Evolutionary conservation across 176 grass and related monocot genomes (phyloP).

Genomic region (maize (Zea mays)): DNA sequence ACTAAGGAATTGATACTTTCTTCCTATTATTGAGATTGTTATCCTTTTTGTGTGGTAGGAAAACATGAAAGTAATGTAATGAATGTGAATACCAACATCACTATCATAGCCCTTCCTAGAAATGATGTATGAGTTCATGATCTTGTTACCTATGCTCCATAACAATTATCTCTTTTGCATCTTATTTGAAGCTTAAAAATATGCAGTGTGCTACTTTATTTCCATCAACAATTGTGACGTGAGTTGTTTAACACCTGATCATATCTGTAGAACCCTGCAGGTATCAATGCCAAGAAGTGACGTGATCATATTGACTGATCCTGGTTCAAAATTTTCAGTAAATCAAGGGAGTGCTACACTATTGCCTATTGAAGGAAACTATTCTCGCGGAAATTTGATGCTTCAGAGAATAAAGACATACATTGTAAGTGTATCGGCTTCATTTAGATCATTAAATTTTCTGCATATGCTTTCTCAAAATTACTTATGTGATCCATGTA

Average conservation of each 20-base stretch:
- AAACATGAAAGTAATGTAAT: not conserved
- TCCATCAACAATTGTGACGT: not conserved
- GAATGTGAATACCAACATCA: constrained; percentile 8
- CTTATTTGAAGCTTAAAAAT: not conserved
- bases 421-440: constrained; percentile 64
- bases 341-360: constrained; percentile 49
- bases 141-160: not conserved
- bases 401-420: constrained; percentile 93
- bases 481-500: constrained; percentile 15
- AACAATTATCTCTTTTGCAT: constrained; percentile 13
- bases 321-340: constrained; percentile 62
- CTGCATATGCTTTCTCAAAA: constrained; percentile 20
- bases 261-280: constrained; percentile 82
- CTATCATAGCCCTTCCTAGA: not conserved
- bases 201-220: not conserved
- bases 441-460: not conserved
- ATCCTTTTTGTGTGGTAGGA: not conserved
- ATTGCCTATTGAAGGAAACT: constrained; percentile 71
- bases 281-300: constrained; percentile 85
- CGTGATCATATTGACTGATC: constrained; percentile 81
- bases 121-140: not conserved
- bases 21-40: not conserved
- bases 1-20: not conserved
- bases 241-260: constrained; percentile 57
- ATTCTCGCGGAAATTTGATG: constrained; percentile 85